A percentile compares a stretch with the other conserved stretches of the same genome.
These are phyloP conservation scores for Candida wancherniae DNA, from an alignment of 805 yeast species.

Conservation along the genomic window DNA sequence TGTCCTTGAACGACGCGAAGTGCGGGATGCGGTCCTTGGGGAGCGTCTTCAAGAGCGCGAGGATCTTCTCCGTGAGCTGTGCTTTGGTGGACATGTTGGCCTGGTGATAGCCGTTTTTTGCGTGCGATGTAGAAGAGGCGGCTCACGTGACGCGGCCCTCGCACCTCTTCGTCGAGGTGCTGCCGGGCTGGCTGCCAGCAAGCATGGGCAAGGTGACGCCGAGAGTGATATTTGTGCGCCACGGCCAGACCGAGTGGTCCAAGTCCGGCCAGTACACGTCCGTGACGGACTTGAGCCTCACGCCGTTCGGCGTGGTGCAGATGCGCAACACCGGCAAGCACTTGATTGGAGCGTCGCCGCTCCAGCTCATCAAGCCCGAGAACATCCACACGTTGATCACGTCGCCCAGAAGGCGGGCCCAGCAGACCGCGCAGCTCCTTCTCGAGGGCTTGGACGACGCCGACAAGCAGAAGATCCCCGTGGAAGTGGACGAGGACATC, in stretches of 20 bases:
- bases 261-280: conserved; percentile 91
- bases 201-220: conserved; percentile 40
- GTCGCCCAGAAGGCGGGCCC: conserved; percentile 81
- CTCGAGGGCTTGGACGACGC: conserved; percentile 45
- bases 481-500: conserved; percentile 56
- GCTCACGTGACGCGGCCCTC: too few relatives aligned
- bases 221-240: conserved; percentile 69
- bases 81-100: conserved; percentile 22
- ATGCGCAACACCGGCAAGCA: conserved; percentile 69
- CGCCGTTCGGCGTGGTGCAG: conserved; percentile 72
- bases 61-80: conserved; percentile 53
- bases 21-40: conserved; percentile 70
- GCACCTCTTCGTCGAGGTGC: too few relatives aligned
- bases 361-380: conserved; percentile 56
- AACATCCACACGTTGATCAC: conserved; percentile 61
- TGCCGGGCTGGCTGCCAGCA: too few relatives aligned
- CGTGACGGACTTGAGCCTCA: conserved; percentile 72
- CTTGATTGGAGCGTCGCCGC: conserved; percentile 53
- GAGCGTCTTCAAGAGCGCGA: conserved; percentile 52
- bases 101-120: too few relatives aligned
- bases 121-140: too few relatives aligned
- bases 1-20: conserved; percentile 63
- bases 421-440: conserved; percentile 64
- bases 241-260: conserved; percentile 96
- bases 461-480: conserved; percentile 37